A percentile compares a stretch with the other conserved stretches of the same genome.
Evolutionary conservation across 2,329 filamentous ascomycete genomes (phyloP).

Genomic region (Ophiostoma triangulosporum): DNA sequence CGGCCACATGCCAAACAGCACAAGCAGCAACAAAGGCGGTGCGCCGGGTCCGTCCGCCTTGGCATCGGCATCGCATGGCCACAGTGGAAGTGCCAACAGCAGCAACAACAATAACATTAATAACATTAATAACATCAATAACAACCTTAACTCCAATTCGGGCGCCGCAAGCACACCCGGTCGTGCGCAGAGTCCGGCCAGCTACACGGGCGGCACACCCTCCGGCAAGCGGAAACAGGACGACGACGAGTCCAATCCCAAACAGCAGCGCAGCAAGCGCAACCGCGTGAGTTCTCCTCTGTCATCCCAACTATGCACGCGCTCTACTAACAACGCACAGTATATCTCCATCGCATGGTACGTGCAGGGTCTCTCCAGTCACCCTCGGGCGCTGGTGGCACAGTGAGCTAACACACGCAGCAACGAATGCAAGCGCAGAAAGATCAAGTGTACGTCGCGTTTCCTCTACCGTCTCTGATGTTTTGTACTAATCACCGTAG

Average conservation of each 20-base stretch:
- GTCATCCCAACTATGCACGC: neutral
- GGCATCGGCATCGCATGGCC: too few relatives aligned
- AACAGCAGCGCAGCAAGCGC: constrained; percentile 46
- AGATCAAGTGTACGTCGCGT: constrained; percentile 27
- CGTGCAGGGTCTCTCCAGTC: neutral
- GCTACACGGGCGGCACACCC: neutral
- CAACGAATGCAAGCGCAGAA: constrained; percentile 32
- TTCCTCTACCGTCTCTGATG: neutral
- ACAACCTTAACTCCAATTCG: neutral
- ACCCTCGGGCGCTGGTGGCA: too few relatives aligned
- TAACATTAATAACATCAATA: neutral
- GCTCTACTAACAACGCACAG: constrained; percentile 18
- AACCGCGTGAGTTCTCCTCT: constrained; percentile 34
- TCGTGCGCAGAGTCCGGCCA: neutral
- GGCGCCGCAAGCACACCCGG: neutral
- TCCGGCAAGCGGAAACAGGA: constrained; percentile 23
- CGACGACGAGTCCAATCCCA: constrained; percentile 27
- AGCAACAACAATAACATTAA: neutral
- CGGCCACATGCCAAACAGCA: neutral
- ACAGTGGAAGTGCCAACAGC: neutral
- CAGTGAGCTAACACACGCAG: constrained; percentile 24
- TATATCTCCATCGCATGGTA: constrained; percentile 51
- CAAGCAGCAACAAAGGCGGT: neutral
- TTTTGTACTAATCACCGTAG: constrained; percentile 1
- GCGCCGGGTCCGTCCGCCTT: too few relatives aligned